These are phyloP conservation scores for Leccinum subgranulosum DNA, from an alignment of 768 basidiomycete genomes.

Conservation along the genomic window DNA sequence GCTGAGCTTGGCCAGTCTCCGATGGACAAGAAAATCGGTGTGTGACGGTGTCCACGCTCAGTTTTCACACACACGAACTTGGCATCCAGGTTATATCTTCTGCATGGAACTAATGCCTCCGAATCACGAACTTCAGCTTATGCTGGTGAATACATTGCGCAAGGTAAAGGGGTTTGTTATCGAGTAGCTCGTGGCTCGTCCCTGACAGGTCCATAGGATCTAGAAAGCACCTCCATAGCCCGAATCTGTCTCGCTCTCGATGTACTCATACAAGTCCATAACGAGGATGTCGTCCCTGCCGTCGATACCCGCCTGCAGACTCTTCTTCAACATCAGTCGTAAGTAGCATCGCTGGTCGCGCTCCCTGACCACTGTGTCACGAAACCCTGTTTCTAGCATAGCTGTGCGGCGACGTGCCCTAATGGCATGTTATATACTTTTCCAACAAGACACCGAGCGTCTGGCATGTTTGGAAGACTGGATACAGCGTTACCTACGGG, in stretches of 20 bases:
- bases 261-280: conserved; percentile 57
- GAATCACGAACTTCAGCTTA: conserved; percentile 68
- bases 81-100: conserved; percentile 66
- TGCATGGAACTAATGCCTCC: conserved; percentile 70
- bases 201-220: conserved; percentile 48
- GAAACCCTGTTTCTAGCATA: conserved; percentile 36
- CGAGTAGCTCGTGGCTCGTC: not conserved
- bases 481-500: conserved; percentile 10
- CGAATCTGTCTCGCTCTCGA: conserved; percentile 73
- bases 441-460: conserved; percentile 43
- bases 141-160: conserved; percentile 83
- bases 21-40: conserved; percentile 68
- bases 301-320: conserved; percentile 62
- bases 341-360: conserved; percentile 42
- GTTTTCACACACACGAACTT: not conserved
- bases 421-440: conserved; percentile 54
- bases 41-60: conserved; percentile 4
- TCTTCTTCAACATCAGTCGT: conserved; percentile 74
- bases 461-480: conserved; percentile 39
- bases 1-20: conserved; percentile 64
- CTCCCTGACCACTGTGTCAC: conserved; percentile 1
- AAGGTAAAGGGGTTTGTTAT: conserved; percentile 47
- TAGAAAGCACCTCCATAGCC: conserved; percentile 55
- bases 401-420: conserved; percentile 62
- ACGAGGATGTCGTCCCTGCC: conserved; percentile 71